Percentiles rank a stretch among this genome's conserved stretches.
phyloP scores from a whole-genome alignment of 2,329 filamentous ascomycete genomes.

The Sporothrix dimorphospora region DNA sequence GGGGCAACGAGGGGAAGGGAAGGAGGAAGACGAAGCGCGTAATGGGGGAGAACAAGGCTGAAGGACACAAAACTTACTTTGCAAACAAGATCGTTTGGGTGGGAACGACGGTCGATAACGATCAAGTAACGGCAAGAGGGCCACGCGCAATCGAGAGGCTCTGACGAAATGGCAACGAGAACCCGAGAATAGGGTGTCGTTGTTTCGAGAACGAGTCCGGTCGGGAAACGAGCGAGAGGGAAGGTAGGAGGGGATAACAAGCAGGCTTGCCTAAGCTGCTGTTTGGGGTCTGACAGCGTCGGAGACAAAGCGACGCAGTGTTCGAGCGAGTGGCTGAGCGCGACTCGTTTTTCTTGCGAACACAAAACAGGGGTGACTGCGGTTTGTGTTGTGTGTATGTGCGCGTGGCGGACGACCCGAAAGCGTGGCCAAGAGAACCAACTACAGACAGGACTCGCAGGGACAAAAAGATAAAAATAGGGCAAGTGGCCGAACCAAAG shows the following conservation, averaged over 20 bases:
- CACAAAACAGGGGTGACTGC: constrained; percentile 16
- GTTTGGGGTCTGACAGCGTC: constrained; percentile 24
- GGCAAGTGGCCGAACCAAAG: constrained; percentile 18
- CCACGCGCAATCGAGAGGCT: constrained; percentile 17
- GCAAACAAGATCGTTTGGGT: constrained; percentile 23
- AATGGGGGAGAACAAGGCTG: neutral
- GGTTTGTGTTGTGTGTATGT: constrained; percentile 3
- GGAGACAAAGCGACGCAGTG: constrained; percentile 26
- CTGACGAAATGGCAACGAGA: neutral
- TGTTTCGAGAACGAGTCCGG: constrained; percentile 25
- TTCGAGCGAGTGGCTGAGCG: constrained; percentile 32
- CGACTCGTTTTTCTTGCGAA: constrained; percentile 24
- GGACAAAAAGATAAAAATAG: constrained; percentile 25
- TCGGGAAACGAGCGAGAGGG: neutral
- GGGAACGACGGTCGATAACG: constrained; percentile 5
- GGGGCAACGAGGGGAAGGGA: neutral
- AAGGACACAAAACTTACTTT: constrained; percentile 25
- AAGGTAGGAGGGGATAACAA: neutral
- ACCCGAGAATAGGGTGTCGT: neutral
- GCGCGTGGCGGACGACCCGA: constrained; percentile 23
- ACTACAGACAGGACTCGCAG: constrained; percentile 6
- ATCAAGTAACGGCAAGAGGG: constrained; percentile 5
- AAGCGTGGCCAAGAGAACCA: constrained; percentile 23
- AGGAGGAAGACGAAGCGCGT: neutral
- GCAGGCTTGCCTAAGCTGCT: neutral